A percentile compares a stretch with the other conserved stretches of the same genome.
Evolutionary conservation across 139 green algal species (phyloP).

Genomic region (Chlorella sp.): DNA sequence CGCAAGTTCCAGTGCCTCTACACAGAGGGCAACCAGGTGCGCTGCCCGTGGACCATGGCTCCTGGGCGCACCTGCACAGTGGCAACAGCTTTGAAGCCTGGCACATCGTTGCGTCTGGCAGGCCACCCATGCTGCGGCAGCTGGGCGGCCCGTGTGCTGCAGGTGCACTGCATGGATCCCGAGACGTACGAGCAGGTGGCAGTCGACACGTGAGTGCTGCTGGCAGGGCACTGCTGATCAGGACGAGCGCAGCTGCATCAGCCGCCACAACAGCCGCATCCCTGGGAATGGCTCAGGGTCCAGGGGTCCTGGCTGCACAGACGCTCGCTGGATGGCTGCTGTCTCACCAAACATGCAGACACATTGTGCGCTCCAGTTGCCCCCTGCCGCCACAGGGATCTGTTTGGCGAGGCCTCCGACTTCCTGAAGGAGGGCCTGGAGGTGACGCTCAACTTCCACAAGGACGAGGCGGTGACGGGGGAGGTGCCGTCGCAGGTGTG

Average conservation of each 20-base stretch:
- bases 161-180: constrained; percentile 57
- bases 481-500: neutral
- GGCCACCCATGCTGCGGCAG: neutral
- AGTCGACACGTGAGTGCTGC: constrained; percentile 25
- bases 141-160: neutral
- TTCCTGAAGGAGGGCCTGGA: constrained; percentile 46
- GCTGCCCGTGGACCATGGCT: too few relatives aligned
- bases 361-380: neutral
- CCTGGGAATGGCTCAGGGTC: too few relatives aligned
- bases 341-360: too few relatives aligned
- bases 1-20: constrained; percentile 53
- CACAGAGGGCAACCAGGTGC: constrained; percentile 26
- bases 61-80: neutral
- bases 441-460: constrained; percentile 42
- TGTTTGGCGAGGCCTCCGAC: constrained; percentile 37
- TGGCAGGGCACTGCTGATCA: too few relatives aligned
- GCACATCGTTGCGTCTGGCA: neutral
- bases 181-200: constrained; percentile 56
- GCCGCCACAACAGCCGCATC: too few relatives aligned
- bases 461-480: constrained; percentile 38
- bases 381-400: neutral
- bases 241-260: too few relatives aligned
- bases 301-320: too few relatives aligned
- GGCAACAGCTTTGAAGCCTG: too few relatives aligned
- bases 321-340: neutral